Percentiles rank a stretch among this genome's conserved stretches.
Conservation (phyloP, 73 alveolate species). For the Paramecium octaurelia region DNA sequence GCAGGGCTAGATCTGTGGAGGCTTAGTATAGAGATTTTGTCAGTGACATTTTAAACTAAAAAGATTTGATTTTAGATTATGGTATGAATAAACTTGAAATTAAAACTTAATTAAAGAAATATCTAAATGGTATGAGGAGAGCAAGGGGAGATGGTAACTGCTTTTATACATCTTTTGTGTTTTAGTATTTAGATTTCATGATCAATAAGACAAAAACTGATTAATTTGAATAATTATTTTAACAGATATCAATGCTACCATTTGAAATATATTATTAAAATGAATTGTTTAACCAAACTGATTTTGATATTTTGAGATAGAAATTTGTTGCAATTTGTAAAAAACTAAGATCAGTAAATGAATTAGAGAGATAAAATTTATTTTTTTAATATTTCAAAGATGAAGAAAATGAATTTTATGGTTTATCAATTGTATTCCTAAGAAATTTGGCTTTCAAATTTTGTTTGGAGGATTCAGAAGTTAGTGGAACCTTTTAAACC, state of each 20-base stretch:
- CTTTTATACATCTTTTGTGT: background rate
- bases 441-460: background rate
- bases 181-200: background rate
- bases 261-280: background rate
- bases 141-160: background rate
- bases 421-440: background rate
- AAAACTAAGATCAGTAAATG: background rate
- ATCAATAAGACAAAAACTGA: background rate
- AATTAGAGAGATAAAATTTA: background rate
- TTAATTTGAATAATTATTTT: background rate
- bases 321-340: background rate
- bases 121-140: background rate
- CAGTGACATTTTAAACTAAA: background rate
- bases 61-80: background rate
- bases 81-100: background rate
- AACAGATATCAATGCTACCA: background rate
- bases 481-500: background rate
- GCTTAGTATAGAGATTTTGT: background rate
- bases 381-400: background rate
- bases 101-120: background rate
- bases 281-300: background rate
- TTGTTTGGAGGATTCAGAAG: background rate
- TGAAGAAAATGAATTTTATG: background rate
- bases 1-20: background rate
- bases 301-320: background rate